Base-by-base conservation (phyloP, 495 filamentous ascomycete species). In the Tuber umbilicatum region DNA sequence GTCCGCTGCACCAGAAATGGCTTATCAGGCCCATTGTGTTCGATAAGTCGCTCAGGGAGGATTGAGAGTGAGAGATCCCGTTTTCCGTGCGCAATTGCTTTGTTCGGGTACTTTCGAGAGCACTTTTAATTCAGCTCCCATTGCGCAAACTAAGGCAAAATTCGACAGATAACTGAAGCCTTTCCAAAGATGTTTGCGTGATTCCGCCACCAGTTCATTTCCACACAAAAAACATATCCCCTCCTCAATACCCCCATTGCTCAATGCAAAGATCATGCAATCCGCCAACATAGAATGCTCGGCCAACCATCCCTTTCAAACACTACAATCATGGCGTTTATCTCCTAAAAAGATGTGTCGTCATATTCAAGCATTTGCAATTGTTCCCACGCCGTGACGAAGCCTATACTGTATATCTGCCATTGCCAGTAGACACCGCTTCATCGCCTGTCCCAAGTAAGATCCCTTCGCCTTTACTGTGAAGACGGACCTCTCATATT, bases 381-480 rank as follows among this genome's bases (percentile, higher is more conserved):
- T n/a, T n/a, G 45, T 21, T 12, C 60, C 45, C 45, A 6, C 45
- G 1, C 9, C 45, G 21, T n/a, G 9, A 50, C 21, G 19, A n/a
- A 50, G 45, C 45, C 45, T 23, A 23, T 19, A 21, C 19, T 23
- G 23, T n/a, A 75, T 78, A 41, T 73, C 70, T n/a, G 60, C 5
- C 50, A 55, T 55, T 55, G n/a, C 23, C n/a, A 73, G 70, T 69
- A 78, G 68, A 73, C 70, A 69, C 68, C 76, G 71, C 41, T 70
- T 76, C 70, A 76, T 71, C 1, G 64, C 76, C 40, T 41, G 43
- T 69, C 70, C 74, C 17, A 76, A 68, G 60, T 38, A 73, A 43
- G n/a, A 71, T 37, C 68, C 41, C 76, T 73, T 76, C 73, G 43
- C 68, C 70, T 73, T 74, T 71, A 43, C 50, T 35, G 73, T 67